These are phyloP conservation scores for Venturia effusa DNA, from an alignment of 2,329 filamentous ascomycete species.

Conservation along the genomic window DNA sequence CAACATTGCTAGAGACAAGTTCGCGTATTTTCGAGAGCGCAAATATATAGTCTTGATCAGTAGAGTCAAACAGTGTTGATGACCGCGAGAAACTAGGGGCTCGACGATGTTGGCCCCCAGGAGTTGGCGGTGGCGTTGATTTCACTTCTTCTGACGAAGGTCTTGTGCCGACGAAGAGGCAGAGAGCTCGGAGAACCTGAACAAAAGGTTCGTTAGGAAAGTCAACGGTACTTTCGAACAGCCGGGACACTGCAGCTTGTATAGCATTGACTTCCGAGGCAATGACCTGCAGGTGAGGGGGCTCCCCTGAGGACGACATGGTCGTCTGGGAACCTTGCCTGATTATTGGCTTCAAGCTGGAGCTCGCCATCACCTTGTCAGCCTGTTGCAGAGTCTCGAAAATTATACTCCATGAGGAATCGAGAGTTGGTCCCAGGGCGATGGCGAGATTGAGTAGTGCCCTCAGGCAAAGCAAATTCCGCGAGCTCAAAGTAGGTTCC, in stretches of 20 bases:
- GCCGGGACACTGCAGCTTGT: slow-evolving; percentile 70
- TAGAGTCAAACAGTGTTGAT: slow-evolving; percentile 27
- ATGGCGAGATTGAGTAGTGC: slow-evolving; percentile 93
- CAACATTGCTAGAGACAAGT: slow-evolving; percentile 33
- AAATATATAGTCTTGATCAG: slow-evolving; percentile 35
- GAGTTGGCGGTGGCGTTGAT: slow-evolving; percentile 17
- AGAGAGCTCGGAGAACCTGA: slow-evolving; percentile 65
- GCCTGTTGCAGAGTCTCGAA: slow-evolving; percentile 88
- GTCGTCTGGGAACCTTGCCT: slow-evolving; percentile 29
- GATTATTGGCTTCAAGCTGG: background rate
- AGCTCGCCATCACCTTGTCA: slow-evolving; percentile 53
- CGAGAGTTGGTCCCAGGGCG: slow-evolving; percentile 78
- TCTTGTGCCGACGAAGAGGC: slow-evolving; percentile 48
- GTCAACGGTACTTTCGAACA: slow-evolving; percentile 86
- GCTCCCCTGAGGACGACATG: background rate
- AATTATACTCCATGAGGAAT: slow-evolving; percentile 78
- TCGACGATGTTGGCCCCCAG: slow-evolving; percentile 26
- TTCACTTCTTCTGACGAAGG: slow-evolving; percentile 11
- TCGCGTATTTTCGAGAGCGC: slow-evolving; percentile 37
- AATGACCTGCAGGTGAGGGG: slow-evolving; percentile 31
- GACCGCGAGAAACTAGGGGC: slow-evolving; percentile 34
- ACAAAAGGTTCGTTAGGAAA: slow-evolving; percentile 77
- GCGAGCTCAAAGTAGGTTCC: slow-evolving; percentile 54
- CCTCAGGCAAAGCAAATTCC: slow-evolving; percentile 81
- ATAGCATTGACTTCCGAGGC: slow-evolving; percentile 76